A percentile compares a stretch with the other conserved stretches of the same genome.
Evolutionary conservation across 2,329 filamentous ascomycete genomes (phyloP).

Genomic region (Sclerotinia spermophila): DNA sequence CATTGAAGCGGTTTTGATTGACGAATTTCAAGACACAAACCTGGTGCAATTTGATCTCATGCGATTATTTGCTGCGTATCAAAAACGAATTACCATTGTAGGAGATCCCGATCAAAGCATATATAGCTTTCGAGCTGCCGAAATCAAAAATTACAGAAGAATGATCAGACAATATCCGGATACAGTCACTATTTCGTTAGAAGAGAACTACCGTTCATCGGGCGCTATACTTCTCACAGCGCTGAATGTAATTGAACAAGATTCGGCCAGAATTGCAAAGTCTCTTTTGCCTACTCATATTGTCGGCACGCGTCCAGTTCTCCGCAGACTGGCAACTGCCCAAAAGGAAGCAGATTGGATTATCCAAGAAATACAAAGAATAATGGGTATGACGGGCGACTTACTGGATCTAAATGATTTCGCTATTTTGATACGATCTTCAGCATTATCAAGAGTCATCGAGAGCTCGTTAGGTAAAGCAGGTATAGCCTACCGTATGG

Average conservation of each 20-base stretch:
- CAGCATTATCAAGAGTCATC: slow-evolving; percentile 77
- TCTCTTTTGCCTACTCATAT: slow-evolving; percentile 74
- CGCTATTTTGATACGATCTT: slow-evolving; percentile 82
- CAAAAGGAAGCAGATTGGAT: slow-evolving; percentile 83
- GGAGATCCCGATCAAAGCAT: slow-evolving; percentile 98
- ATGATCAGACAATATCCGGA: slow-evolving; percentile 73
- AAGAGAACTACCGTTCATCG: slow-evolving; percentile 93
- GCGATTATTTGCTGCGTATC: slow-evolving; percentile 73
- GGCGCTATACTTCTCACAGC: slow-evolving; percentile 78
- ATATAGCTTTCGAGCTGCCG: slow-evolving; percentile 90
- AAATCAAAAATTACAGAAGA: slow-evolving; percentile 80
- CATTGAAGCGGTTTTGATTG: slow-evolving; percentile 85
- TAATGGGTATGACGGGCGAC: slow-evolving; percentile 65
- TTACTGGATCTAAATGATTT: slow-evolving; percentile 74
- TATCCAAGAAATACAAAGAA: slow-evolving; percentile 73
- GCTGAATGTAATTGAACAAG: slow-evolving; percentile 85
- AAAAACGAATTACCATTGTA: slow-evolving; percentile 82
- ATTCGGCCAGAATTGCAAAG: slow-evolving; percentile 76
- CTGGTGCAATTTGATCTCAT: slow-evolving; percentile 92
- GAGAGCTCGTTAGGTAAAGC: slow-evolving; percentile 76
- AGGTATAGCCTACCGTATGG: slow-evolving; percentile 87
- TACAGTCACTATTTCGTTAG: slow-evolving; percentile 77
- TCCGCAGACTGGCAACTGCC: slow-evolving; percentile 69
- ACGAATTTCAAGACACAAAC: slow-evolving; percentile 98
- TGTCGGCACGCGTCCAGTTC: slow-evolving; percentile 73